These are phyloP conservation scores for Limnanthes douglasii DNA, from an alignment of 345 rosid species.

Conservation along the genomic window DNA sequence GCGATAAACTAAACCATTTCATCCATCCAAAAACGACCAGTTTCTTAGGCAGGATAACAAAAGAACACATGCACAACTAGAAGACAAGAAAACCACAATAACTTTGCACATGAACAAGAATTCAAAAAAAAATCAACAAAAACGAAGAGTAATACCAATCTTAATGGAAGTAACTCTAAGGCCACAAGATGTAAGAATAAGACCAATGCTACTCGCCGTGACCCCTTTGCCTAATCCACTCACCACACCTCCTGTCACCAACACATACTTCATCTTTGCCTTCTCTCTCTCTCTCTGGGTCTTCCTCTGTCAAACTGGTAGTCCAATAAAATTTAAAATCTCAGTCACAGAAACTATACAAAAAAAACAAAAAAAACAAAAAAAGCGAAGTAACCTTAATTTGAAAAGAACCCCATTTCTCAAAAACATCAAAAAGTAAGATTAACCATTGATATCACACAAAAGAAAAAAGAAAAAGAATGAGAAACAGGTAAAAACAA, in stretches of 20 bases:
- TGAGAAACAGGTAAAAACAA: too few species aligned
- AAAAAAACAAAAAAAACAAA: too few species aligned
- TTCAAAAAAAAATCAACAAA: neutral
- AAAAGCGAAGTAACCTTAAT: too few species aligned
- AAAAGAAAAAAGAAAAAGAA: too few species aligned
- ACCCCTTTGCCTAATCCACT: slow-evolving; percentile 83
- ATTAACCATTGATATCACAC: too few species aligned
- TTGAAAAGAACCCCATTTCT: too few species aligned
- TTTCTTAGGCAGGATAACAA: neutral
- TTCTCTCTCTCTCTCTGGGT: slow-evolving; percentile 1
- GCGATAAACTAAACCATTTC: too few species aligned
- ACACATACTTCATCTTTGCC: slow-evolving; percentile 50
- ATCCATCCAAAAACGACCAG: too few species aligned
- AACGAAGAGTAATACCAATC: slow-evolving; percentile 25
- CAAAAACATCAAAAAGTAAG: too few species aligned
- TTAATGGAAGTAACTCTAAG: slow-evolving; percentile 72
- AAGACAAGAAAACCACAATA: neutral
- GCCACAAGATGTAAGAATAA: slow-evolving; percentile 68
- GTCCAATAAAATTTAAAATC: too few species aligned
- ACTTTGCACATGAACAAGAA: neutral
- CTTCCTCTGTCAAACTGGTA: too few species aligned
- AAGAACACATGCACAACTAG: neutral
- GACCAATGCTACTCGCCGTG: slow-evolving; percentile 77
- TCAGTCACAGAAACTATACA: too few species aligned
- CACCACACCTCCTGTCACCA: slow-evolving; percentile 77